These are phyloP conservation scores for Typha latifolia DNA, from an alignment of 176 grass and related monocot species.

Conservation along the genomic window DNA sequence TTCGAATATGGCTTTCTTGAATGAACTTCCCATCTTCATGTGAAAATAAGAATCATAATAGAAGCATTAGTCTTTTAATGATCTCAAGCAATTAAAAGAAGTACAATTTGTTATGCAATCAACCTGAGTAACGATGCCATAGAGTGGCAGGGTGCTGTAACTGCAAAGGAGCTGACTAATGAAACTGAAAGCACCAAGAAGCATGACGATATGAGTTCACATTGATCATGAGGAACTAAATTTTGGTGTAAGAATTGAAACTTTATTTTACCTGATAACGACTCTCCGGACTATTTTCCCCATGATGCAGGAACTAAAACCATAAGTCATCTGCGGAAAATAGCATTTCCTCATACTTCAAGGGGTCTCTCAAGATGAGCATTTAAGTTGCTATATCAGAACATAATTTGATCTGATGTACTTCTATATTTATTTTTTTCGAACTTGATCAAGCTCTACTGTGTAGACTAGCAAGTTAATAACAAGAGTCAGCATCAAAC, in stretches of 20 bases:
- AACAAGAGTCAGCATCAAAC: too few species aligned
- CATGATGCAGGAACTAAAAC: slow-evolving; percentile 25
- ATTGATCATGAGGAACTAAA: not conserved
- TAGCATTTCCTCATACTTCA: not conserved
- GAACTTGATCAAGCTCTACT: too few species aligned
- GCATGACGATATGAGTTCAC: not conserved
- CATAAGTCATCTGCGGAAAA: slow-evolving; percentile 9
- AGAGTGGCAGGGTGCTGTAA: slow-evolving; percentile 8
- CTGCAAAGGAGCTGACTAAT: not conserved
- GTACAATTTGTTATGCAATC: not conserved
- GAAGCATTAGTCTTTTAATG: too few species aligned
- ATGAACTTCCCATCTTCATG: not conserved
- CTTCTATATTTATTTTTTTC: too few species aligned
- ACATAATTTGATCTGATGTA: too few species aligned
- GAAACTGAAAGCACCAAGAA: not conserved
- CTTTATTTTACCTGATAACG: slow-evolving; percentile 3
- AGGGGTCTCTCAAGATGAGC: too few species aligned
- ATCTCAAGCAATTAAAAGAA: too few species aligned
- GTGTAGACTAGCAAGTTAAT: too few species aligned
- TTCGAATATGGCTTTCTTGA: not conserved
- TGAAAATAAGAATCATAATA: too few species aligned
- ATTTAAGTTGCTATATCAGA: too few species aligned
- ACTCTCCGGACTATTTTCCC: slow-evolving; percentile 11
- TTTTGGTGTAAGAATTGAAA: not conserved
- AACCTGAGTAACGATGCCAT: slow-evolving; percentile 10